Evolutionary conservation across 2,329 filamentous ascomycete genomes (phyloP).

Genomic region (Penicillium italicum): DNA sequence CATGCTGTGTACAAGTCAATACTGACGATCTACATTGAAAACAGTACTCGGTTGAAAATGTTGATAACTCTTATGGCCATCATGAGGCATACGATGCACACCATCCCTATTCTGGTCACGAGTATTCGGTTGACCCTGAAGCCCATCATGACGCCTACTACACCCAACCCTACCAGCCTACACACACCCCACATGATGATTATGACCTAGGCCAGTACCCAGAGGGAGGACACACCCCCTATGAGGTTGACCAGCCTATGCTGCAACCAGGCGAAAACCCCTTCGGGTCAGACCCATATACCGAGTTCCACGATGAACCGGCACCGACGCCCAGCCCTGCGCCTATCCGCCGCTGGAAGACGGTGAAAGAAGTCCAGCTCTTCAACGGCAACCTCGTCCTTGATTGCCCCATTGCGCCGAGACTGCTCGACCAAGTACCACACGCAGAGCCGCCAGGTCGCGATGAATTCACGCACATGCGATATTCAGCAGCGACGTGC

Average conservation of each 20-base stretch:
- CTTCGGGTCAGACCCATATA: conserved; percentile 61
- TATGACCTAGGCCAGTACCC: conserved; percentile 56
- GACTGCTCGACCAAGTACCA: conserved; percentile 78
- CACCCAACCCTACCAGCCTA: conserved; percentile 74
- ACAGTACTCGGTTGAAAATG: conserved; percentile 68
- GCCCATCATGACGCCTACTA: conserved; percentile 86
- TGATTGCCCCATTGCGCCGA: conserved; percentile 90
- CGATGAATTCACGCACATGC: conserved; percentile 73
- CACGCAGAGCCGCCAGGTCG: conserved; percentile 76
- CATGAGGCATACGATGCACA: conserved; percentile 58
- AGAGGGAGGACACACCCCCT: conserved; percentile 53
- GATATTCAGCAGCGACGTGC: conserved; percentile 92
- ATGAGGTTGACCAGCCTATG: conserved; percentile 68
- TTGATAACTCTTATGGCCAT: conserved; percentile 61
- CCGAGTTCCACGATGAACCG: conserved; percentile 44
- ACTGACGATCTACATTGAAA: conserved; percentile 8
- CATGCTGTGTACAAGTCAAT: background rate
- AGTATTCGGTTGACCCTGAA: conserved; percentile 76
- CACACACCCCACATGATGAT: conserved; percentile 53
- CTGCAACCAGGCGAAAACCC: conserved; percentile 60
- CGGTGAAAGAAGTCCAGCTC: conserved; percentile 94
- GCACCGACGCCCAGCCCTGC: conserved; percentile 51
- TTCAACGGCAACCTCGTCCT: conserved; percentile 96
- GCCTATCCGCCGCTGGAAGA: conserved; percentile 87
- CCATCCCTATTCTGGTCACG: conserved; percentile 54